These are phyloP conservation scores for Tuctoria greenei DNA, from an alignment of 176 grass and related monocot genomes.

Conservation along the genomic window DNA sequence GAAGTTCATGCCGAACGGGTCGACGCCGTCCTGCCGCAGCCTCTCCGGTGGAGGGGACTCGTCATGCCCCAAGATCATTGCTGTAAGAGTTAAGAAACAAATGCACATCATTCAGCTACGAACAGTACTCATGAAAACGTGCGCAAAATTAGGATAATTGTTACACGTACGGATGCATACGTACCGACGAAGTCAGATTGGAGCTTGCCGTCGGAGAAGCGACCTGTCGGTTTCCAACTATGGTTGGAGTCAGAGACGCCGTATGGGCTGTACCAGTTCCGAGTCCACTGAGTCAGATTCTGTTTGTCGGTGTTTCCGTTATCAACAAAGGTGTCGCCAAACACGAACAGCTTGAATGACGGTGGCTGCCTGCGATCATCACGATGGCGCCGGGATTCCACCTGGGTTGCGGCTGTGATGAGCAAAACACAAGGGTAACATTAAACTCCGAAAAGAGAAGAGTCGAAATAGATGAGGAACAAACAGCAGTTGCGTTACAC, in stretches of 20 bases:
- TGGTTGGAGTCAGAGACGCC: background rate
- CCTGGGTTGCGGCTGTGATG: background rate
- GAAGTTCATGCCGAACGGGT: slow-evolving; percentile 61
- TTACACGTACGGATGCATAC: too few relatives aligned
- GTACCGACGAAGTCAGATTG: slow-evolving; percentile 34
- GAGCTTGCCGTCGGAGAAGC: slow-evolving; percentile 39
- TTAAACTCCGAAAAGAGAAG: background rate
- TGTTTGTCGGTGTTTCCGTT: slow-evolving; percentile 2
- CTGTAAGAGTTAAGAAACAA: background rate
- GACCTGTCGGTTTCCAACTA: background rate
- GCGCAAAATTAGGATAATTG: too few relatives aligned
- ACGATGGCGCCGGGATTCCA: background rate
- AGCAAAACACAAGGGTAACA: background rate
- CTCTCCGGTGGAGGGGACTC: background rate
- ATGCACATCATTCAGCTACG: too few relatives aligned
- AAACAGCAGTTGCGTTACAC: background rate
- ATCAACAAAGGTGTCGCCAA: slow-evolving; percentile 32
- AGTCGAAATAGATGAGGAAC: background rate
- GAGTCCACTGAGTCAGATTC: background rate
- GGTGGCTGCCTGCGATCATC: background rate
- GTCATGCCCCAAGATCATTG: slow-evolving; percentile 4
- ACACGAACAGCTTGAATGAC: slow-evolving; percentile 30
- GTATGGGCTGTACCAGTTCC: slow-evolving; percentile 33
- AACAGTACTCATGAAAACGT: too few relatives aligned
- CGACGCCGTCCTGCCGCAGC: background rate